Conservation (phyloP, 2,329 filamentous ascomycete species). For the Alternaria solani region DNA sequence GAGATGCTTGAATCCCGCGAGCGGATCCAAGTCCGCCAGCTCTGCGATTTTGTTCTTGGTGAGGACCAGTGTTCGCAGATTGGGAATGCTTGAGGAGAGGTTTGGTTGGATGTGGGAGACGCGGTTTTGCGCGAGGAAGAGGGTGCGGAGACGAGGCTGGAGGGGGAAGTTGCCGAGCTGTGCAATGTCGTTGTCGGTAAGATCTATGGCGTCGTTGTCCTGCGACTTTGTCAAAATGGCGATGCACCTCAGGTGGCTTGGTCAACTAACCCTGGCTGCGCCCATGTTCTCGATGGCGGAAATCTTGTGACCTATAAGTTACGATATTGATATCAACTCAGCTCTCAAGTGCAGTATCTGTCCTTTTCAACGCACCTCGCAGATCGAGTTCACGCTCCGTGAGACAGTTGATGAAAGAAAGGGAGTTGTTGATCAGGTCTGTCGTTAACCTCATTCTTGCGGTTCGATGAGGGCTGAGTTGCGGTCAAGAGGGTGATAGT, state of each 20-base stretch:
- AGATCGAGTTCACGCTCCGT: conserved; percentile 99
- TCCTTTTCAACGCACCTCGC: conserved; percentile 97
- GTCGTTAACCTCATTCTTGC: conserved; percentile 87
- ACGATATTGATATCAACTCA: conserved; percentile 80
- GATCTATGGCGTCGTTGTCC: conserved; percentile 96
- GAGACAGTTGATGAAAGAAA: conserved; percentile 98
- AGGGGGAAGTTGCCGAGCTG: conserved; percentile 91
- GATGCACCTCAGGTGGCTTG: background rate
- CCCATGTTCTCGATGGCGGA: conserved; percentile 97
- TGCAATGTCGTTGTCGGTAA: conserved; percentile 97
- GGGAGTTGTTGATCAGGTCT: conserved; percentile 91
- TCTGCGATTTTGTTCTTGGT: conserved; percentile 83
- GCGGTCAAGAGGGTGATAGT: background rate
- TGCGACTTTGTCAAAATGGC: conserved; percentile 46
- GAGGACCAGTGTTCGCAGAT: conserved; percentile 81
- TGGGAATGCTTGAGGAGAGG: conserved; percentile 78
- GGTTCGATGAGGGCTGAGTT: background rate
- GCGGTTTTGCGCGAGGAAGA: conserved; percentile 90
- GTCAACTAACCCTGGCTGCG: conserved; percentile 80
- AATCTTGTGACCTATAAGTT: conserved; percentile 90
- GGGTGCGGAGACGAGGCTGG: conserved; percentile 83
- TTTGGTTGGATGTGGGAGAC: conserved; percentile 80
- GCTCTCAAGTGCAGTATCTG: conserved; percentile 94
- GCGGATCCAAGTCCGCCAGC: conserved; percentile 85
- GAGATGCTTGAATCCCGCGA: conserved; percentile 72